Conservation (phyloP, 805 yeast species). For the Ogataea angusta region DNA sequence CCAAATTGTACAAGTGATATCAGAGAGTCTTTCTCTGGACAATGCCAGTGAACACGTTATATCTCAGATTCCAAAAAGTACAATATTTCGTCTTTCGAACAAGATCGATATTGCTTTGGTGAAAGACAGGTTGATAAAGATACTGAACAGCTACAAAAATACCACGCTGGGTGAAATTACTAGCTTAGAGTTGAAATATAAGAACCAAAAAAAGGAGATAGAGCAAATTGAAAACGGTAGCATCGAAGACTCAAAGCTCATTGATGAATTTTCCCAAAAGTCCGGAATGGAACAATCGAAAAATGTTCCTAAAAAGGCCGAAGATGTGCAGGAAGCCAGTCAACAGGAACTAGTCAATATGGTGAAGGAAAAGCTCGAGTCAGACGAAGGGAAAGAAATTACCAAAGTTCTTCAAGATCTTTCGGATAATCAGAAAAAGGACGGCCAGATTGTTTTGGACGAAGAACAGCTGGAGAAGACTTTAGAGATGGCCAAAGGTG, state of each 20-base stretch:
- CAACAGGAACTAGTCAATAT: slow-evolving; percentile 4
- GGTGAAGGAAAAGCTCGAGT: slow-evolving; percentile 9
- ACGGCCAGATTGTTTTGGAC: slow-evolving; percentile 3
- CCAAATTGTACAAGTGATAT: slow-evolving; percentile 36
- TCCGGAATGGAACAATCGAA: background rate
- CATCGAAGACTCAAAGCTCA: slow-evolving; percentile 35
- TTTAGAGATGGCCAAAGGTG: slow-evolving; percentile 6
- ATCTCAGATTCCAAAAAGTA: slow-evolving; percentile 33
- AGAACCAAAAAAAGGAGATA: slow-evolving; percentile 36
- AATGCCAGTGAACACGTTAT: slow-evolving; percentile 29
- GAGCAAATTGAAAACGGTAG: slow-evolving; percentile 40
- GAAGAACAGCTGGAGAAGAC: slow-evolving; percentile 6
- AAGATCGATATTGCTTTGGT: slow-evolving; percentile 31
- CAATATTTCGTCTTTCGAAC: slow-evolving; percentile 32
- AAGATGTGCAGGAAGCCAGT: slow-evolving; percentile 13
- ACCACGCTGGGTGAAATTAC: slow-evolving; percentile 35
- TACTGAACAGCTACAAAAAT: slow-evolving; percentile 33
- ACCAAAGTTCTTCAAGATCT: slow-evolving; percentile 4
- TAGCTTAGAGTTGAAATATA: slow-evolving; percentile 37
- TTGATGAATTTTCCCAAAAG: slow-evolving; percentile 25
- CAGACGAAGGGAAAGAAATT: slow-evolving; percentile 9
- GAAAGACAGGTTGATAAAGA: slow-evolving; percentile 34
- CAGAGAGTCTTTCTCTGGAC: slow-evolving; percentile 33
- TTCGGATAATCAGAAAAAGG: slow-evolving; percentile 5
- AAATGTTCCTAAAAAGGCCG: slow-evolving; percentile 1